phyloP scores from a whole-genome alignment of 352 stramenopile genomes.

The Elongisporangium prolatum region DNA sequence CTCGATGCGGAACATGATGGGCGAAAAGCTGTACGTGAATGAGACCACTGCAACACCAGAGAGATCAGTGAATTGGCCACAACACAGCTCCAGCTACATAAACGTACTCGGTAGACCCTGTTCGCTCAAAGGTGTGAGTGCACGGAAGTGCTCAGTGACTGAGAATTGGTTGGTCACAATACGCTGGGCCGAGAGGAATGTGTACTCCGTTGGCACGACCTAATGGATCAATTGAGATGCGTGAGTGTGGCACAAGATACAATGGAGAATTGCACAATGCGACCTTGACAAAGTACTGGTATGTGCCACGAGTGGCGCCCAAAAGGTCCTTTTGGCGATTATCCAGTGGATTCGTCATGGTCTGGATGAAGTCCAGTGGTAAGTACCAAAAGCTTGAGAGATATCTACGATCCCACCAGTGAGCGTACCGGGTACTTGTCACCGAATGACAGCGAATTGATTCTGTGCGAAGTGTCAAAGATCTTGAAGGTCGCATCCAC shows the following conservation, averaged over 20 bases:
- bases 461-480: slow-evolving; percentile 73
- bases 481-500: slow-evolving; percentile 67
- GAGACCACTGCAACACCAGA: slow-evolving; percentile 92
- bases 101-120: slow-evolving; percentile 78
- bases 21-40: slow-evolving; percentile 96
- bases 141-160: slow-evolving; percentile 95
- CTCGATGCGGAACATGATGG: slow-evolving; percentile 95
- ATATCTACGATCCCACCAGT: no score
- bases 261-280: no score
- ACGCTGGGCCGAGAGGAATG: slow-evolving; percentile 76
- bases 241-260: no score
- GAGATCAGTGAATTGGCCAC: slow-evolving; percentile 1
- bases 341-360: slow-evolving; percentile 85
- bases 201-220: slow-evolving; percentile 96
- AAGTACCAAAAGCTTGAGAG: no score
- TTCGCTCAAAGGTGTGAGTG: slow-evolving; percentile 83
- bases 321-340: slow-evolving; percentile 52
- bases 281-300: slow-evolving; percentile 87
- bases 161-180: slow-evolving; percentile 97
- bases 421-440: slow-evolving; percentile 57
- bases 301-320: slow-evolving; percentile 49
- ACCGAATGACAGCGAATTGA: slow-evolving; percentile 65
- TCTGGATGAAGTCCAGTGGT: slow-evolving; percentile 18
- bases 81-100: slow-evolving; percentile 15
- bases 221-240: no score